phyloP scores from a whole-genome alignment of 495 filamentous ascomycete genomes.

The Ascodesmis nigricans region DNA sequence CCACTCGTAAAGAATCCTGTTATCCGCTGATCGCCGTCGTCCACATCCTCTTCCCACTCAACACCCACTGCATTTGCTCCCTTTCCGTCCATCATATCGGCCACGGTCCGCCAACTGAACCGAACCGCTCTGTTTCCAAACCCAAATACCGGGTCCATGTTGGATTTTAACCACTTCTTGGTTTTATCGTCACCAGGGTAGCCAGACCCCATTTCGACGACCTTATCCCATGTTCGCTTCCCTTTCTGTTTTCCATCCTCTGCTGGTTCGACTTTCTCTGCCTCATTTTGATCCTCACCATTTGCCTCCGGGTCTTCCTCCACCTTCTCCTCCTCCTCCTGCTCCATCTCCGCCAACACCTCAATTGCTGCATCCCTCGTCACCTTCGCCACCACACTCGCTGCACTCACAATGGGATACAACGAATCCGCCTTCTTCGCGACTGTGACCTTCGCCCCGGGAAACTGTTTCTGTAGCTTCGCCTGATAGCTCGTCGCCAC shows the following conservation, averaged over 20 bases:
- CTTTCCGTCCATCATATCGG: slow-evolving; percentile 62
- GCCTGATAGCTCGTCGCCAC: slow-evolving; percentile 59
- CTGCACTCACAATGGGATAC: slow-evolving; percentile 84
- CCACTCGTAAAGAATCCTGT: slow-evolving; percentile 43
- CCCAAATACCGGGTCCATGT: slow-evolving; percentile 85
- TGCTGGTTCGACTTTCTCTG: slow-evolving; percentile 13
- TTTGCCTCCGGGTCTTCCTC: slow-evolving; percentile 1
- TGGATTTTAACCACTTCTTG: slow-evolving; percentile 53
- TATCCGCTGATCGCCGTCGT: slow-evolving; percentile 42
- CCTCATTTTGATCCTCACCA: slow-evolving; percentile 6
- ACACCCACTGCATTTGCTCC: slow-evolving; percentile 33
- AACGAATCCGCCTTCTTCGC: slow-evolving; percentile 89
- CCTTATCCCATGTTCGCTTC: too few relatives aligned
- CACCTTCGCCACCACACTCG: slow-evolving; percentile 86
- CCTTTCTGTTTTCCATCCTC: slow-evolving; percentile 12
- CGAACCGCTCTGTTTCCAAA: slow-evolving; percentile 71
- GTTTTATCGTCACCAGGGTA: slow-evolving; percentile 80
- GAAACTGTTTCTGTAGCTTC: slow-evolving; percentile 66
- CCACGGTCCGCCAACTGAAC: slow-evolving; percentile 89
- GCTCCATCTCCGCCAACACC: slow-evolving; percentile 30
- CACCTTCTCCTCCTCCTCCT: slow-evolving; percentile 6
- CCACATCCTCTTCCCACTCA: slow-evolving; percentile 70
- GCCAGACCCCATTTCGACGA: slow-evolving; percentile 76
- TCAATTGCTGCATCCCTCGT: slow-evolving; percentile 79
- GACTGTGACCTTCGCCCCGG: slow-evolving; percentile 57